These are phyloP conservation scores for Ensete ventricosum DNA, from an alignment of 176 grass and related monocot species.

Conservation along the genomic window DNA sequence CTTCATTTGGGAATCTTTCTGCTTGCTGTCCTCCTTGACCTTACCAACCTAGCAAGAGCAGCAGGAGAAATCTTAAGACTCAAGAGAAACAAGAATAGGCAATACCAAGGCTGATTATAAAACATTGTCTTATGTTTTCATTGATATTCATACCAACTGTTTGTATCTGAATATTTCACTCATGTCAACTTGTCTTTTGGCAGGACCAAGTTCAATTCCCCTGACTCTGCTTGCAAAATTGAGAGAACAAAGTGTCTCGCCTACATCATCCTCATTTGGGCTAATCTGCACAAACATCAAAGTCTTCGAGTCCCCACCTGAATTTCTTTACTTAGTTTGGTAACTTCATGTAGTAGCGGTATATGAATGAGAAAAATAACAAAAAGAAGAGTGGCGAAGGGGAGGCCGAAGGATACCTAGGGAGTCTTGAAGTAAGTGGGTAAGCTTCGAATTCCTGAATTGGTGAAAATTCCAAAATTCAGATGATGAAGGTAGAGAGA, in stretches of 20 bases:
- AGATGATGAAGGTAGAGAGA: not conserved
- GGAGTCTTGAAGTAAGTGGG: slow-evolving; percentile 92
- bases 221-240: slow-evolving; percentile 93
- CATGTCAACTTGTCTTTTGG: slow-evolving; percentile 74
- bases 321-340: slow-evolving; percentile 19
- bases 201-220: slow-evolving; percentile 89
- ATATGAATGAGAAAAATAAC: slow-evolving; percentile 6
- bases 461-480: slow-evolving; percentile 5
- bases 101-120: not conserved
- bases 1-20: slow-evolving; percentile 71
- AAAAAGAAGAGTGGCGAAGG: not conserved
- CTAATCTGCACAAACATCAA: slow-evolving; percentile 99
- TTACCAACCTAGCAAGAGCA: slow-evolving; percentile 54
- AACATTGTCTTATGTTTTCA: not conserved
- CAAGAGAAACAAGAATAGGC: not conserved
- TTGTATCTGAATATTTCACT: slow-evolving; percentile 84
- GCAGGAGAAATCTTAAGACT: slow-evolving; percentile 1
- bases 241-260: slow-evolving; percentile 88
- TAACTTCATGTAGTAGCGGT: not conserved
- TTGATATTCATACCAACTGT: slow-evolving; percentile 48
- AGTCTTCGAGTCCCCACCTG: slow-evolving; percentile 95
- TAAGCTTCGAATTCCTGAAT: slow-evolving; percentile 85
- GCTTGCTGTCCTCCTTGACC: slow-evolving; percentile 72
- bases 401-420: slow-evolving; percentile 35
- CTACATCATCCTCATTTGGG: slow-evolving; percentile 79